phyloP scores from a whole-genome alignment of 495 filamentous ascomycete genomes.

The Xylaria curta region DNA sequence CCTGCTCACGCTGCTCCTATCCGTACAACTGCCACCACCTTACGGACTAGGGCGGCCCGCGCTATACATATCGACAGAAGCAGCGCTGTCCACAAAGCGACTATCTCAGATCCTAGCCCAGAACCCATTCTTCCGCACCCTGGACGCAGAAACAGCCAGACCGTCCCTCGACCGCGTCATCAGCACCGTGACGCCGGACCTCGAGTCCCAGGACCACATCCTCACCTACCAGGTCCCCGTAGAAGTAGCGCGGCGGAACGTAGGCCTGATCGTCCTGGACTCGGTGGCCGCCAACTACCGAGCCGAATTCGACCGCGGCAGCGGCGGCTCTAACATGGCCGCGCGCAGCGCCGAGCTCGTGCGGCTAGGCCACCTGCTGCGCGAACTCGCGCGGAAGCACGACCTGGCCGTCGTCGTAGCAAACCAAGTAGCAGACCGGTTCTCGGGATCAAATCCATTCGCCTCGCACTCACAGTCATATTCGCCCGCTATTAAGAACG shows the following conservation, averaged over 20 bases:
- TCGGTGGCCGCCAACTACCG: constrained; percentile 94
- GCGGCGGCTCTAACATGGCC: constrained; percentile 60
- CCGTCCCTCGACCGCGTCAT: constrained; percentile 76
- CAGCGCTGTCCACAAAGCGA: constrained; percentile 78
- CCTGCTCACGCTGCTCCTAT: constrained; percentile 79
- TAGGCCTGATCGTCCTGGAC: constrained; percentile 86
- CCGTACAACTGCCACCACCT: constrained; percentile 78
- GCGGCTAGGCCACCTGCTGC: constrained; percentile 75
- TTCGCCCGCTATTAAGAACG: constrained; percentile 19
- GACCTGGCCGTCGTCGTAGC: constrained; percentile 86
- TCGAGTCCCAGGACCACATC: constrained; percentile 96
- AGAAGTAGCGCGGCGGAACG: constrained; percentile 71
- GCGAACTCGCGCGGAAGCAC: constrained; percentile 73
- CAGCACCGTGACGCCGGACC: constrained; percentile 83
- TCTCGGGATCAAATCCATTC: constrained; percentile 46
- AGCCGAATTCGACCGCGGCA: constrained; percentile 74
- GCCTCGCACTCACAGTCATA: not conserved
- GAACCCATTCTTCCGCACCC: constrained; percentile 65
- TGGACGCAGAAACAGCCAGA: constrained; percentile 48
- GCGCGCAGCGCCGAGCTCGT: constrained; percentile 72
- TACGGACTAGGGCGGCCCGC: constrained; percentile 71
- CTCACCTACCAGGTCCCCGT: constrained; percentile 88
- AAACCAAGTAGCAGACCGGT: constrained; percentile 95
- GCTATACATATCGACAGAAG: constrained; percentile 96
- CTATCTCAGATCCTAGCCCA: constrained; percentile 76